Evolutionary conservation across 148 eudicot species (phyloP).

Genomic region (Pouteria glomerata): DNA sequence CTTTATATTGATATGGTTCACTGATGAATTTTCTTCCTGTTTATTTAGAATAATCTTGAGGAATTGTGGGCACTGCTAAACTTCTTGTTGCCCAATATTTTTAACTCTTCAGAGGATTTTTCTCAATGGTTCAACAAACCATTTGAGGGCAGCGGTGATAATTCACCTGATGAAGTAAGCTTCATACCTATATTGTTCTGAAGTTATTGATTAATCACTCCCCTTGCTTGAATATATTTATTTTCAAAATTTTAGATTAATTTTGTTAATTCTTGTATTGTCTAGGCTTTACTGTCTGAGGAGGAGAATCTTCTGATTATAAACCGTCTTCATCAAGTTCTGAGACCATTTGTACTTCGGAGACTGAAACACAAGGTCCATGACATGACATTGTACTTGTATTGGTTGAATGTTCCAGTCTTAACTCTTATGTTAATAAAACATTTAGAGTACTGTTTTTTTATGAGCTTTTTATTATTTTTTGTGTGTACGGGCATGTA

Average conservation of each 20-base stretch:
- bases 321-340: slow-evolving; percentile 98
- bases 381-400: background rate
- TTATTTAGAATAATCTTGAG: slow-evolving; percentile 85
- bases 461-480: background rate
- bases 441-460: background rate
- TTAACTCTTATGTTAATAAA: background rate
- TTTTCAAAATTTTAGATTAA: background rate
- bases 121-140: slow-evolving; percentile 99
- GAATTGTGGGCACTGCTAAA: slow-evolving; percentile 99
- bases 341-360: slow-evolving; percentile 97
- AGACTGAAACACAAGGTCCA: slow-evolving; percentile 95
- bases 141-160: slow-evolving; percentile 90
- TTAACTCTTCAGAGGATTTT: slow-evolving; percentile 94
- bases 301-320: slow-evolving; percentile 97
- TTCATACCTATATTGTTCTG: background rate
- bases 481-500: background rate
- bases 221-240: slow-evolving; percentile 5
- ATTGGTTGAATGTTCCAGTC: background rate
- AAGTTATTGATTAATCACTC: background rate
- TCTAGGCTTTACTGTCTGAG: slow-evolving; percentile 84
- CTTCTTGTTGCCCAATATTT: slow-evolving; percentile 90
- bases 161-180: slow-evolving; percentile 79
- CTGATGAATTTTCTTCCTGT: slow-evolving; percentile 5
- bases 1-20: background rate
- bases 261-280: slow-evolving; percentile 10